Base-by-base conservation (phyloP, 2,329 filamentous ascomycete species). In the Claviceps quebecensis region DNA sequence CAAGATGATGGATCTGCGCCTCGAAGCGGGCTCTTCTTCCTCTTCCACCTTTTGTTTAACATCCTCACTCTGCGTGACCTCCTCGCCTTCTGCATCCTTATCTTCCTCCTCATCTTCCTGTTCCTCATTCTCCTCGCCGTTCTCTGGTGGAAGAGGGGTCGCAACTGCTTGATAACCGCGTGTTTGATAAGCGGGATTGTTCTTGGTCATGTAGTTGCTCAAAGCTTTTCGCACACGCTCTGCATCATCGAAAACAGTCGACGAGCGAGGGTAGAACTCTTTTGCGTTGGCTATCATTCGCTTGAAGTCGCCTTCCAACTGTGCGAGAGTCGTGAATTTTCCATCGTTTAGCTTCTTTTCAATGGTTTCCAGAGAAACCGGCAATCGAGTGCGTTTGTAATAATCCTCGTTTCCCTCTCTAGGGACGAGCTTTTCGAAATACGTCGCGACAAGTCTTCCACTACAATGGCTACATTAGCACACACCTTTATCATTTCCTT, bases 231-330 rank as follows among this genome's bases (percentile, higher is more conserved):
- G 78, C 45, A 95, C 78, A 47, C 87, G 81, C 67, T 95, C 89
- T 8, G 89, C 87, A 69, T 95, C 88, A 44, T 88, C 84, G 62
- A 84, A 91, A 39, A 85, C 75, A 52, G 80, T 70, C 0, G 86
- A 87, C 44, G 76, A 77, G 58, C 84, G 84, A 54, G 83, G 75
- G 61, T 91, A 91, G 68, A 81, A 93, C 50, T 87, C 82, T 66
- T 95, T 95, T 38, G 86, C 87, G 62, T 95, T 95, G 56, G 81
- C 77, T 51, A 95, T 84, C 76, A 95, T 86, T 56, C 88, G 83
- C 71, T 93, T 94, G 63, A 91, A 78, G 63, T 90, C 90, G 61
- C 85, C 83, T 66, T 95, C 89, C 13, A 95, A 71, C 48, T 83
- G 75, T 5, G 86, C 81, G 47, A 95, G 73, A 49, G 71, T 84